Conservation (phyloP, 2,329 filamentous ascomycete genomes). For the Fusarium sp. region DNA sequence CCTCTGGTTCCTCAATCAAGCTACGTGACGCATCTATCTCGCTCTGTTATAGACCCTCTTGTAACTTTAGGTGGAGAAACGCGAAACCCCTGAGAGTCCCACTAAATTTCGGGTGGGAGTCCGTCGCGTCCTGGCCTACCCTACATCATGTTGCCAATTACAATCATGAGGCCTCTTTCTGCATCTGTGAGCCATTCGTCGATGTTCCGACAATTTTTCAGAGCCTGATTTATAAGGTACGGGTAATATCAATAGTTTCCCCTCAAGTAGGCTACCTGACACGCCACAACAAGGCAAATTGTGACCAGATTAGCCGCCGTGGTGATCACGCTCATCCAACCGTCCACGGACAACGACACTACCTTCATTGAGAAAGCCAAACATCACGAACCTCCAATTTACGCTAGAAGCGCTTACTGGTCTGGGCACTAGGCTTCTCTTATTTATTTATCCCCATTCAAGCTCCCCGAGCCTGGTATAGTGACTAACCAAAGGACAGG, state of each 20-base stretch:
- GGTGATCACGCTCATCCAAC: no score
- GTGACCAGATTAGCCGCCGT: fast-evolving
- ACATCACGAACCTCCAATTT: no score
- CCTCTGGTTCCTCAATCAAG: no score
- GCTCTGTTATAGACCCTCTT: no score
- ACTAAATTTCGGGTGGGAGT: neutral
- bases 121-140: neutral
- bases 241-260: fast-evolving
- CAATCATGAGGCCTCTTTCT: neutral
- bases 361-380: no score
- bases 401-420: fast-evolving
- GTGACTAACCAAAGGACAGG: fast-evolving
- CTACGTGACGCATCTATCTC: no score
- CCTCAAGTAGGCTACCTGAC: fast-evolving
- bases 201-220: no score
- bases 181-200: neutral
- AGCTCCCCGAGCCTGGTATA: fast-evolving
- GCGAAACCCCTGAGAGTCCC: neutral
- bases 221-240: no score
- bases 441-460: neutral
- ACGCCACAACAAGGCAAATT: no score
- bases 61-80: no score
- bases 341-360: fast-evolving
- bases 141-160: neutral
- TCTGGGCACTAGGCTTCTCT: neutral